Evolutionary conservation across 1,284 basidiomycete species (phyloP).

Genomic region (Moesziomyces aphidis): DNA sequence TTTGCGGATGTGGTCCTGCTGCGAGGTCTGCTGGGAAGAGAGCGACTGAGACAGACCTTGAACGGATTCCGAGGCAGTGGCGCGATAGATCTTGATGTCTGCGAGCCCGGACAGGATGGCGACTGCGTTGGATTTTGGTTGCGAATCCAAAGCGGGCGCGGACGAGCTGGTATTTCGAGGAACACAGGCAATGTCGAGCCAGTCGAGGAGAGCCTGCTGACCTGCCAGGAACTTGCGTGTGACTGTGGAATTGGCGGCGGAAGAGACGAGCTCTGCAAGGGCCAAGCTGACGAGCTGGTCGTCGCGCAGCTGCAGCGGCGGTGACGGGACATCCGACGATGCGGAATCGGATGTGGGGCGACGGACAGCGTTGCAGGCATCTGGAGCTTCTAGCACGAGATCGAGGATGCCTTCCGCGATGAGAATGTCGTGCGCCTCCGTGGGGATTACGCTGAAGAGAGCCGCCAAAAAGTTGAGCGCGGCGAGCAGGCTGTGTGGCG

Average conservation of each 20-base stretch:
- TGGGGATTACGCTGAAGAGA: conserved; percentile 27
- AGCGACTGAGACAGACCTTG: conserved; percentile 23
- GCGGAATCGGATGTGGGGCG: background rate
- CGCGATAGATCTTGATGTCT: conserved; percentile 30
- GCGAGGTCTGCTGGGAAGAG: conserved; percentile 27
- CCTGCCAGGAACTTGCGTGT: conserved; percentile 29
- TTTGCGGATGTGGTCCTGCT: conserved; percentile 22
- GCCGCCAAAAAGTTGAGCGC: conserved; percentile 39
- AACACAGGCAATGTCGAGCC: conserved; percentile 34
- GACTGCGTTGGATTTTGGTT: conserved; percentile 15
- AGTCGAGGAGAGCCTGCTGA: conserved; percentile 41
- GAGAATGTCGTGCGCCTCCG: conserved; percentile 39
- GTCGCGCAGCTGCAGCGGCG: conserved; percentile 7
- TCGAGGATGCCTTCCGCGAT: conserved; percentile 30
- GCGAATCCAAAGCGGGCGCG: background rate
- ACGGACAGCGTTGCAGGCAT: conserved; percentile 20
- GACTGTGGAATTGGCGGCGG: conserved; percentile 30
- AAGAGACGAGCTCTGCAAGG: conserved; percentile 35
- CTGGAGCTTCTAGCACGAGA: conserved; percentile 33
- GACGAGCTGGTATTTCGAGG: conserved; percentile 5
- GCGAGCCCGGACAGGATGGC: conserved; percentile 37
- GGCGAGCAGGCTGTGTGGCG: conserved; percentile 34
- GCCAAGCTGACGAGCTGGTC: conserved; percentile 21
- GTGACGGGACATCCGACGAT: background rate
- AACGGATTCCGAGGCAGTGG: conserved; percentile 17